phyloP scores from a whole-genome alignment of 805 yeast species.

The Wickerhamiella brachini region DNA sequence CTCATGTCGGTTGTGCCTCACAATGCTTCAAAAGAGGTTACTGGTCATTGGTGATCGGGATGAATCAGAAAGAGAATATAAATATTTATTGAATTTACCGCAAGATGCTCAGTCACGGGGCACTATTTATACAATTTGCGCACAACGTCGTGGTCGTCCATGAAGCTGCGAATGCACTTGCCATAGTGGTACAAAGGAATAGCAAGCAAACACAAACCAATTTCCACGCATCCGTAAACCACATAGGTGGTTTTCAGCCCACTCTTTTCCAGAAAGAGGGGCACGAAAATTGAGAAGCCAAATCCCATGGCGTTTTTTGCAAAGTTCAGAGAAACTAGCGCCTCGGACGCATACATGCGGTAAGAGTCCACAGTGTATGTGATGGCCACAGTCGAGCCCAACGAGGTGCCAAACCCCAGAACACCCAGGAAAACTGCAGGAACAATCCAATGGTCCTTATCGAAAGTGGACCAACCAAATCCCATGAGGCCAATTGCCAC shows the following conservation, averaged over 20 bases:
- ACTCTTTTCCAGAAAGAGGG: conserved; percentile 28
- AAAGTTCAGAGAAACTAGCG: conserved; percentile 42
- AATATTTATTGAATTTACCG: too few species aligned
- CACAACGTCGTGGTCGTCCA: conserved; percentile 35
- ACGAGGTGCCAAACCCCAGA: conserved; percentile 44
- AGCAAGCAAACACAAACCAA: conserved; percentile 34
- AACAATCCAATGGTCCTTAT: conserved; percentile 38
- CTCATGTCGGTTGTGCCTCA: conserved; percentile 13
- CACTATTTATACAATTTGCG: conserved; percentile 24
- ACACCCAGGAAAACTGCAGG: conserved; percentile 45
- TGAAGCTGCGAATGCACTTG: conserved; percentile 36
- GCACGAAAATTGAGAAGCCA: conserved; percentile 42
- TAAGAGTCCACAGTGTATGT: conserved; percentile 47
- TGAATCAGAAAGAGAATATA: background rate
- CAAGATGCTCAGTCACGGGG: too few species aligned
- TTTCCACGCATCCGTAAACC: conserved; percentile 39
- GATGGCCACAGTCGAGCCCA: conserved; percentile 49
- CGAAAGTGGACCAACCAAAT: conserved; percentile 45
- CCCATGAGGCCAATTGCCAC: conserved; percentile 43
- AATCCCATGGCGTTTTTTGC: conserved; percentile 43
- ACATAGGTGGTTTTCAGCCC: conserved; percentile 37
- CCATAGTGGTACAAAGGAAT: conserved; percentile 44
- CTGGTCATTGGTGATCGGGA: background rate
- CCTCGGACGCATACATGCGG: conserved; percentile 43
- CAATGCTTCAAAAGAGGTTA: background rate